phyloP scores from a whole-genome alignment of 2,329 filamentous ascomycete genomes.

The Coniochaeta hoffmannii region DNA sequence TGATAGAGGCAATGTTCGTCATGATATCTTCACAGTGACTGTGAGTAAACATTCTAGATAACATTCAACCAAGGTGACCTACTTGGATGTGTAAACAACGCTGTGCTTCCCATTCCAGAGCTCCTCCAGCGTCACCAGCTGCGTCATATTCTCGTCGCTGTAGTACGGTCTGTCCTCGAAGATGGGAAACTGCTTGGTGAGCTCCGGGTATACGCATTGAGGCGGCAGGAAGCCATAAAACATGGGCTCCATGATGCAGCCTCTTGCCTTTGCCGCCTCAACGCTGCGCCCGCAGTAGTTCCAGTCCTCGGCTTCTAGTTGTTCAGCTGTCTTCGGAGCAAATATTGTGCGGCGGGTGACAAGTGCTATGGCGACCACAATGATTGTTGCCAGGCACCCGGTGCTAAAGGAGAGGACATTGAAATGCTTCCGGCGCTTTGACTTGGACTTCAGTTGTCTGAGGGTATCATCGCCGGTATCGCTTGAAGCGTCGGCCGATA shows the following conservation, averaged over 20 bases:
- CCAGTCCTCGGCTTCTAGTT: slow-evolving; percentile 12
- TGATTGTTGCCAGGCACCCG: slow-evolving; percentile 1
- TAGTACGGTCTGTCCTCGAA: slow-evolving; percentile 13
- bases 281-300: slow-evolving; percentile 13
- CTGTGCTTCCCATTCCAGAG: slow-evolving; percentile 11
- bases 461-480: neutral
- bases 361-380: neutral
- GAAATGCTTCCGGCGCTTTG: neutral
- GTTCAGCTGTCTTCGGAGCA: slow-evolving; percentile 6
- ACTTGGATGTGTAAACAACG: slow-evolving; percentile 9
- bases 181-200: slow-evolving; percentile 10
- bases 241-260: slow-evolving; percentile 14
- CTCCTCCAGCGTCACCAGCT: slow-evolving; percentile 6
- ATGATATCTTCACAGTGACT: slow-evolving; percentile 6
- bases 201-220: slow-evolving; percentile 12
- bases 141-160: slow-evolving; percentile 11
- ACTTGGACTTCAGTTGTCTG: neutral
- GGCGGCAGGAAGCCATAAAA: slow-evolving; percentile 15
- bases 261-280: slow-evolving; percentile 7
- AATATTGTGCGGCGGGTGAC: neutral
- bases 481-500: neutral
- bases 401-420: slow-evolving; percentile 2
- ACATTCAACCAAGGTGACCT: neutral
- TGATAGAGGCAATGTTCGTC: slow-evolving; percentile 13
- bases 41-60: neutral